Evolutionary conservation across 768 basidiomycete species (phyloP), one percentile per base, ranked within the genome.

Genomic region (Leccinum fibrillosum): DNA sequence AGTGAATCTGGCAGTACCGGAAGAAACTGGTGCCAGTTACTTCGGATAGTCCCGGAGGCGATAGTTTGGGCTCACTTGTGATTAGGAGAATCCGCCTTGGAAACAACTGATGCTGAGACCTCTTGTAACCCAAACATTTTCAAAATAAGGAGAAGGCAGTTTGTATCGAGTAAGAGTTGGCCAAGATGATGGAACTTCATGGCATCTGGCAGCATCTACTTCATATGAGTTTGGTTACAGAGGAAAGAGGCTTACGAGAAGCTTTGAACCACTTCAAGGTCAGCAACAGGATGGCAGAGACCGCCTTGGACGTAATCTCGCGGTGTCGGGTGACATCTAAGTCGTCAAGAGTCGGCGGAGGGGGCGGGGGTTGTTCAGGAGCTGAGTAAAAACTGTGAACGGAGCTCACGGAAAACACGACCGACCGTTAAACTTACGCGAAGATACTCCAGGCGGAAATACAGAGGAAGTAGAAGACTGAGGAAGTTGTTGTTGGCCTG

Each of bases 81-180:
- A 55, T 93, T 89, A 7, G 88, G 88, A 3, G 86, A 86, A 67
- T 98, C 95, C 26, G 92, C 89, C 71, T 88, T 94, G 9, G 92
- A 86, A n/a, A 91, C 78, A 6, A 99, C 90, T 5, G 88, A 84
- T 17, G 81, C 80, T 0, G 89, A 81, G 3, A 97, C 89, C 69
- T 99, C 97, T 70, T 94, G 92, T 61, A 98, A 72, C n/a, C 95
- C 93, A 72, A 98, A 98, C 89, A 98, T 97, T 78, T 98, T 98
- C 65, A 99, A 76, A 52, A 98, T 92, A 30, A 98, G 79, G 30
- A 98, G 77, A 12, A 98, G 75, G 69, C 94, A 96, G 66, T 98
- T 98, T 23, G 94, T 95, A 65, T 98, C 96, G 47, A 99, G 84
- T 8, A 99, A 77, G 34, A 93, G 84, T 72, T 96, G 94, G n/a